A percentile compares a stretch with the other conserved stretches of the same genome.
Conservation (phyloP, 2,329 filamentous ascomycete species). For the Arthrobotrys sphaeroides region DNA sequence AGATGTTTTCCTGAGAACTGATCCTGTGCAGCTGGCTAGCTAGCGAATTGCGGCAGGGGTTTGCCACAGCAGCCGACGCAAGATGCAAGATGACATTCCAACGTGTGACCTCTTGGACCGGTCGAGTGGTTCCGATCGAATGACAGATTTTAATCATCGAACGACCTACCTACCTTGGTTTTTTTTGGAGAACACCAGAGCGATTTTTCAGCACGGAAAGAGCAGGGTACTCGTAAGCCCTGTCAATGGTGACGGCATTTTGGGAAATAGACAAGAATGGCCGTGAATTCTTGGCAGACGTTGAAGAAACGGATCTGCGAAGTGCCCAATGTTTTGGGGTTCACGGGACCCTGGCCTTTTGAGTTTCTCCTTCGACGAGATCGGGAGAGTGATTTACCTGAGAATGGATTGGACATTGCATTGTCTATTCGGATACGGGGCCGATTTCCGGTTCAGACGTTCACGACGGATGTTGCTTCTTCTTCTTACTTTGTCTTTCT, state of each 20-base stretch:
- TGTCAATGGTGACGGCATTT: slow-evolving; percentile 24
- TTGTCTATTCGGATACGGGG: neutral
- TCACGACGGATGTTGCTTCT: neutral
- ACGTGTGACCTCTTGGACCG: neutral
- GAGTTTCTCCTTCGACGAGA: too few species aligned
- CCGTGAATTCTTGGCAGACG: slow-evolving; percentile 6
- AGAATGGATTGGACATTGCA: too few species aligned
- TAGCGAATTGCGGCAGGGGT: neutral
- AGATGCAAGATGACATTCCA: neutral
- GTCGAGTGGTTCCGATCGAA: slow-evolving; percentile 1
- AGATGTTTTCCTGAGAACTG: neutral
- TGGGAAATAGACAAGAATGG: neutral
- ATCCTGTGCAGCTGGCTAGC: neutral
- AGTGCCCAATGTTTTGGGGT: neutral
- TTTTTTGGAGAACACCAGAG: too few species aligned
- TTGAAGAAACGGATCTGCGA: neutral
- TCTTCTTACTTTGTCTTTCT: neutral
- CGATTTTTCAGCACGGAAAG: neutral
- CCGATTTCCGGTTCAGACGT: neutral
- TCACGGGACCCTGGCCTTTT: neutral
- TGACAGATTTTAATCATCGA: neutral
- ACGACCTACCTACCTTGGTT: too few species aligned
- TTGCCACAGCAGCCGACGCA: slow-evolving; percentile 20
- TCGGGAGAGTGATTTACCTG: neutral
- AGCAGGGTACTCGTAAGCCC: slow-evolving; percentile 19